Conservation (phyloP, 352 stramenopile genomes). For the Pythium folliculosum region DNA sequence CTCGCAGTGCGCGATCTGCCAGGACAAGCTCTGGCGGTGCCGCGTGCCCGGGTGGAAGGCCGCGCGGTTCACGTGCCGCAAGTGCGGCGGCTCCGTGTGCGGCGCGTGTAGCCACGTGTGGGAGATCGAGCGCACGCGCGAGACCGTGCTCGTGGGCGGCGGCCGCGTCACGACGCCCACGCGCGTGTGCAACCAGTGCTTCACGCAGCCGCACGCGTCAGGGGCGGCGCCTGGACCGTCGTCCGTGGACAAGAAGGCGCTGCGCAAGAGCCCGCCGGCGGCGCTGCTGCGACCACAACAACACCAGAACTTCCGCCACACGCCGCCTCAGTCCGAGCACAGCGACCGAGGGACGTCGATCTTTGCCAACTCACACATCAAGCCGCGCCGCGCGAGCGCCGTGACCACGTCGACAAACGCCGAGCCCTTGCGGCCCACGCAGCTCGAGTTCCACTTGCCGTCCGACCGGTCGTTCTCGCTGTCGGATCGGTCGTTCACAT, state of each 20-base stretch:
- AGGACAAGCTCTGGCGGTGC: not conserved
- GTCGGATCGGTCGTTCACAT: not conserved
- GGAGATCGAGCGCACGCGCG: slow-evolving; percentile 21
- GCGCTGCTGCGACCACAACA: not conserved
- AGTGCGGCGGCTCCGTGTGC: slow-evolving; percentile 18
- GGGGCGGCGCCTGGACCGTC: not conserved
- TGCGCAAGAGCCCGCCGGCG: not conserved
- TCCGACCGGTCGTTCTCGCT: not conserved
- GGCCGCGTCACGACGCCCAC: slow-evolving; percentile 22
- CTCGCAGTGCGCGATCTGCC: slow-evolving; percentile 3
- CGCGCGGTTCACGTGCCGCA: slow-evolving; percentile 21
- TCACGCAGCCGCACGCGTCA: not conserved
- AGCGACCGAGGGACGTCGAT: not conserved
- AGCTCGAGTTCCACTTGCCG: slow-evolving; percentile 22
- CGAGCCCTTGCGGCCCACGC: slow-evolving; percentile 10
- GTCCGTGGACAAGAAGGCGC: not conserved
- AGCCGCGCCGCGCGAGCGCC: not conserved
- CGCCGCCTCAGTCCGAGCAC: not conserved
- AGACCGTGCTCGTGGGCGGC: slow-evolving; percentile 12
- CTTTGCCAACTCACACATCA: not conserved
- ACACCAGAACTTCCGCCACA: not conserved
- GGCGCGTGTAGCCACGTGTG: slow-evolving; percentile 16
- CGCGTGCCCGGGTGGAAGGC: slow-evolving; percentile 9
- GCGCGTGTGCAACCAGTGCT: slow-evolving; percentile 20
- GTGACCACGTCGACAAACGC: not conserved